Percentiles rank a stretch among this genome's conserved stretches.
These are phyloP conservation scores for Stylosanthes scabra DNA, from an alignment of 331 rosid species.

Conservation along the genomic window DNA sequence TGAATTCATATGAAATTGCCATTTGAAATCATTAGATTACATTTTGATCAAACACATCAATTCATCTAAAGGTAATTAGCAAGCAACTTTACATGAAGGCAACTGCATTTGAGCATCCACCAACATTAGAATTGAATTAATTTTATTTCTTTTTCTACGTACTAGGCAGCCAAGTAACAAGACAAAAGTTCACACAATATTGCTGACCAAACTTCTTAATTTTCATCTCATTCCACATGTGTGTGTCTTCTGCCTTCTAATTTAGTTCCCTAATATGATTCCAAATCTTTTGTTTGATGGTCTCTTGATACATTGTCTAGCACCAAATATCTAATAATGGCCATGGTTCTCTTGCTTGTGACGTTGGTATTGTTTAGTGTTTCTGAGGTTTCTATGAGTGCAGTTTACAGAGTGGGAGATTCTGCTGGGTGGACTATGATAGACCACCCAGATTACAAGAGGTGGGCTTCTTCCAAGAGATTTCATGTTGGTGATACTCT, in stretches of 20 bases:
- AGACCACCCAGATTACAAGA: slow-evolving; percentile 25
- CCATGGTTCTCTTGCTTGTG: slow-evolving; percentile 6
- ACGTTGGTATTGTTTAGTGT: slow-evolving; percentile 15
- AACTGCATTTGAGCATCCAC: too few species aligned
- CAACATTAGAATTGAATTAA: background rate
- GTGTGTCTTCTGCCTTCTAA: background rate
- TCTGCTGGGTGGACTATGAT: slow-evolving; percentile 41
- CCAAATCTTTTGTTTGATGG: slow-evolving; percentile 1
- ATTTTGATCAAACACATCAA: too few species aligned
- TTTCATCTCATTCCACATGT: slow-evolving; percentile 2
- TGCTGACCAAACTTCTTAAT: slow-evolving; percentile 22
- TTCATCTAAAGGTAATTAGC: too few species aligned
- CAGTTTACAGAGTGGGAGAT: slow-evolving; percentile 43
- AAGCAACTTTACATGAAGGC: too few species aligned
- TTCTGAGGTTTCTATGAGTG: slow-evolving; percentile 12
- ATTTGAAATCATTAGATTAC: too few species aligned
- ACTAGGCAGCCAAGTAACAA: too few species aligned
- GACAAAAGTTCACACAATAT: slow-evolving; percentile 5
- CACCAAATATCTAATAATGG: background rate
- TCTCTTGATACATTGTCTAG: slow-evolving; percentile 4
- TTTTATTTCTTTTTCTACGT: background rate
- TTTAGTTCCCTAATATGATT: background rate
- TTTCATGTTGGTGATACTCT: slow-evolving; percentile 36
- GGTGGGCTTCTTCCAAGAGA: slow-evolving; percentile 43
- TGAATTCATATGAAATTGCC: too few species aligned